These are phyloP conservation scores for Aureobasidium subglaciale DNA, from an alignment of 2,329 filamentous ascomycete genomes.

Conservation along the genomic window DNA sequence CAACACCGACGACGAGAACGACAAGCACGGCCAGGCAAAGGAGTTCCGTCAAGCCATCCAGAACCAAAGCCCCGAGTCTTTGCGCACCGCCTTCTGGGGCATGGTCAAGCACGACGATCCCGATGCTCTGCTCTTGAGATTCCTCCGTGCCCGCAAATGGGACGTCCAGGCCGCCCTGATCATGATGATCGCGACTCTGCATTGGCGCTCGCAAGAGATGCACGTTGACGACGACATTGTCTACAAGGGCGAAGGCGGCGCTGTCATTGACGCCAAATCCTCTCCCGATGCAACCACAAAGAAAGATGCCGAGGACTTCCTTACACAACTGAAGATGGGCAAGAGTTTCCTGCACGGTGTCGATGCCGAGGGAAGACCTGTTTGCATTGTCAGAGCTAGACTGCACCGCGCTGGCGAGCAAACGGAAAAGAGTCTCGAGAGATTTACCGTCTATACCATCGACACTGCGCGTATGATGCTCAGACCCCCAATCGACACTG, in stretches of 20 bases:
- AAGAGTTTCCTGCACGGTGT: conserved; percentile 88
- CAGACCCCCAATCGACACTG: conserved; percentile 75
- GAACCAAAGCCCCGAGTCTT: conserved; percentile 66
- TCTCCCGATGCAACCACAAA: conserved; percentile 51
- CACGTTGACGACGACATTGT: conserved; percentile 87
- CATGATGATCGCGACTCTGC: conserved; percentile 91
- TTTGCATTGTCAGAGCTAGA: conserved; percentile 77
- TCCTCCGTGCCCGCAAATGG: conserved; percentile 89
- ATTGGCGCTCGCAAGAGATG: conserved; percentile 78
- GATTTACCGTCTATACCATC: conserved; percentile 88
- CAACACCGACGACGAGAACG: conserved; percentile 49
- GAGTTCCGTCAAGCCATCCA: conserved; percentile 77
- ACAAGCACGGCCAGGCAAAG: conserved; percentile 89
- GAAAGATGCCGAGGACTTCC: conserved; percentile 67
- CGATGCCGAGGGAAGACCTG: conserved; percentile 77
- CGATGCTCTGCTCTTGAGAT: conserved; percentile 74
- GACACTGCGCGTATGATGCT: conserved; percentile 87
- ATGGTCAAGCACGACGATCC: conserved; percentile 96
- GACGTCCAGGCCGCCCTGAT: conserved; percentile 86
- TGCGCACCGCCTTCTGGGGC: conserved; percentile 77
- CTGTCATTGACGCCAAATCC: conserved; percentile 54
- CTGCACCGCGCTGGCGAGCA: conserved; percentile 79
- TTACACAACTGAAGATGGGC: conserved; percentile 77
- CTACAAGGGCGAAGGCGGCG: conserved; percentile 62
- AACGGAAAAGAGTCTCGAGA: conserved; percentile 71